A percentile compares a stretch with the other conserved stretches of the same genome.
These are phyloP conservation scores for Vishniacozyma victoriae DNA, from an alignment of 768 basidiomycete species.

Conservation along the genomic window DNA sequence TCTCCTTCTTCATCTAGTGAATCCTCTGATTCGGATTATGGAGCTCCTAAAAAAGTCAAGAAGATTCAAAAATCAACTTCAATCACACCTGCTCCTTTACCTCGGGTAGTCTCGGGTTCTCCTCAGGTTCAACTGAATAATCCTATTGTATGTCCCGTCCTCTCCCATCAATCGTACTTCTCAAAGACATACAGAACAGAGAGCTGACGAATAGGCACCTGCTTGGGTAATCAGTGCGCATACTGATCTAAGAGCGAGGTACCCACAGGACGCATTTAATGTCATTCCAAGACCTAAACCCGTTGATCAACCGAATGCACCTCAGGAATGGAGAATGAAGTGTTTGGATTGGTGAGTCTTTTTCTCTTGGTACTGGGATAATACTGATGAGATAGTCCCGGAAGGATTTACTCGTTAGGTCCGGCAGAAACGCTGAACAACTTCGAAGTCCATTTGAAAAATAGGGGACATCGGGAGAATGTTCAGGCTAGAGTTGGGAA, in stretches of 20 bases:
- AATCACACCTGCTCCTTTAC: background rate
- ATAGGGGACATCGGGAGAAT: constrained; percentile 45
- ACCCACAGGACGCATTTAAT: constrained; percentile 77
- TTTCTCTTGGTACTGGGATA: background rate
- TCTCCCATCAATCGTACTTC: background rate
- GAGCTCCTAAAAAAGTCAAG: too few relatives aligned
- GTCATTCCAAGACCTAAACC: constrained; percentile 59
- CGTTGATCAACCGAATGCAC: constrained; percentile 52
- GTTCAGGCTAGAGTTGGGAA: too few relatives aligned
- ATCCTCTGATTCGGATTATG: too few relatives aligned
- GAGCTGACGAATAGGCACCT: constrained; percentile 52
- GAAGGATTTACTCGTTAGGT: constrained; percentile 81
- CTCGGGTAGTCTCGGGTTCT: background rate
- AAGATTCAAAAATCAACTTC: background rate
- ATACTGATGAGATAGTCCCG: constrained; percentile 25
- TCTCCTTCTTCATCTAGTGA: too few relatives aligned
- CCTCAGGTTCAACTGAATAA: too few relatives aligned
- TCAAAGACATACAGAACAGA: background rate
- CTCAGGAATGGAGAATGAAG: constrained; percentile 84
- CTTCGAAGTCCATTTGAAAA: constrained; percentile 79
- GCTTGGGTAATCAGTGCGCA: constrained; percentile 68
- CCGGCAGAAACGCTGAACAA: constrained; percentile 79
- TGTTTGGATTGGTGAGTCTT: constrained; percentile 79
- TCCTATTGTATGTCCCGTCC: too few relatives aligned
- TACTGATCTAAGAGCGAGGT: constrained; percentile 61